These are phyloP conservation scores for Naganishia onofrii DNA, from an alignment of 768 basidiomycete genomes.

Conservation along the genomic window DNA sequence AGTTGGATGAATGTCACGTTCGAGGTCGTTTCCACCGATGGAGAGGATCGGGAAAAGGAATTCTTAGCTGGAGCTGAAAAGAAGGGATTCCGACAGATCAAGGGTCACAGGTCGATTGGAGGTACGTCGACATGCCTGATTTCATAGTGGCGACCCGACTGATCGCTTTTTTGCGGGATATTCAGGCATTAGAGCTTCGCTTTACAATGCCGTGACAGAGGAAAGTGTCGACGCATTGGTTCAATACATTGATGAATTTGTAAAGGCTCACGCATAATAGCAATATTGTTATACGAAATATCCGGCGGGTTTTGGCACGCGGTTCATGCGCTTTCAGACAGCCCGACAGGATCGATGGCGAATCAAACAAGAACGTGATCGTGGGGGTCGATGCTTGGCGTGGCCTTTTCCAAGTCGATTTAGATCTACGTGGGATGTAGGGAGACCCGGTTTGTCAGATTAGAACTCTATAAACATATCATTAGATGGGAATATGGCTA, in stretches of 20 bases:
- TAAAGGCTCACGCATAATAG: conserved; percentile 3
- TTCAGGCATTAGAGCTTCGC: conserved; percentile 71
- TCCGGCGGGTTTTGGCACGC: no score
- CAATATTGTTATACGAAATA: neutral
- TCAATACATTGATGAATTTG: conserved; percentile 54
- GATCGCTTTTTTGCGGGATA: neutral
- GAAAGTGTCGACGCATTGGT: conserved; percentile 62
- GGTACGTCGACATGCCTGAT: conserved; percentile 27
- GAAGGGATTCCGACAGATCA: conserved; percentile 76
- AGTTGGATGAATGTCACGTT: conserved; percentile 98
- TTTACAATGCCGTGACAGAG: conserved; percentile 85
- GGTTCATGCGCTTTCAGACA: no score
- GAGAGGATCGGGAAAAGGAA: conserved; percentile 56
- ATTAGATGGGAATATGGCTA: no score
- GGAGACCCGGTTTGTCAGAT: no score
- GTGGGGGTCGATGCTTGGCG: no score
- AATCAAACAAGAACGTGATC: no score
- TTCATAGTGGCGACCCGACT: neutral
- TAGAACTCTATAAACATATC: no score
- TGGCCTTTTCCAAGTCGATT: no score
- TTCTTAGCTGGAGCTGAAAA: conserved; percentile 80
- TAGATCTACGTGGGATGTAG: no score
- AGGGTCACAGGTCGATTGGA: conserved; percentile 79
- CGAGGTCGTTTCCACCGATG: conserved; percentile 62
- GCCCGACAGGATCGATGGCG: no score